These are phyloP conservation scores for Udeniomyces megalosporus DNA, from an alignment of 768 basidiomycete species.

Conservation along the genomic window DNA sequence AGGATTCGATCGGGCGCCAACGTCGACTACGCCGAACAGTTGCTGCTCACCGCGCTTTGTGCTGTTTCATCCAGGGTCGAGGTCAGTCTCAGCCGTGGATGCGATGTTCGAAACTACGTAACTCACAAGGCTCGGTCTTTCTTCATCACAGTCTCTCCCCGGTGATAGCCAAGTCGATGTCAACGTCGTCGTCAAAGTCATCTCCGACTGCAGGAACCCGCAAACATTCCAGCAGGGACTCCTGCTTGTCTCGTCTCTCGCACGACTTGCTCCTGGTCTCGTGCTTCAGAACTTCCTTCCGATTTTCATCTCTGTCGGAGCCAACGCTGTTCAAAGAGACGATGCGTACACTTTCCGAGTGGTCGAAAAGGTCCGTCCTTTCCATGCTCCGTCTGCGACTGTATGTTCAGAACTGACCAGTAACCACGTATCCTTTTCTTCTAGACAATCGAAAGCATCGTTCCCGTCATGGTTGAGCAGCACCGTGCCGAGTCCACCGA, in stretches of 20 bases:
- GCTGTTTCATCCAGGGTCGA: conserved; percentile 22
- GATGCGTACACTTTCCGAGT: conserved; percentile 90
- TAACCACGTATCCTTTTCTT: not conserved
- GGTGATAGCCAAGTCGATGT: conserved; percentile 39
- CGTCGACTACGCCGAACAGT: conserved; percentile 60
- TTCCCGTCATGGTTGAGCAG: conserved; percentile 79
- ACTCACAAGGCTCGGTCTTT: not conserved
- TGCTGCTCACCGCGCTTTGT: conserved; percentile 58
- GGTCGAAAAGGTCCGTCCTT: conserved; percentile 57
- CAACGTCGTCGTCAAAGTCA: conserved; percentile 73
- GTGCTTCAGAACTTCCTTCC: conserved; percentile 93
- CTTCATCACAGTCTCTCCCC: conserved; percentile 30
- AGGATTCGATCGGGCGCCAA: conserved; percentile 41
- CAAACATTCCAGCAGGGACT: conserved; percentile 89
- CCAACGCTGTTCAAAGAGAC: conserved; percentile 92
- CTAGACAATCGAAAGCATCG: conserved; percentile 81
- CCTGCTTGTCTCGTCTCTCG: conserved; percentile 67
- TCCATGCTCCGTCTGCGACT: not conserved
- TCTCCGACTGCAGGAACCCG: conserved; percentile 75
- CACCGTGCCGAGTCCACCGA: conserved; percentile 43
- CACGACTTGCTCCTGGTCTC: conserved; percentile 70
- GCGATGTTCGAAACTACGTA: not conserved
- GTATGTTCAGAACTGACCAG: not conserved
- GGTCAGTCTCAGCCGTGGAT: not conserved
- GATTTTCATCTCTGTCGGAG: conserved; percentile 98